A percentile compares a stretch with the other conserved stretches of the same genome.
Conservation (phyloP, 495 filamentous ascomycete genomes). For the Poronia punctata region DNA sequence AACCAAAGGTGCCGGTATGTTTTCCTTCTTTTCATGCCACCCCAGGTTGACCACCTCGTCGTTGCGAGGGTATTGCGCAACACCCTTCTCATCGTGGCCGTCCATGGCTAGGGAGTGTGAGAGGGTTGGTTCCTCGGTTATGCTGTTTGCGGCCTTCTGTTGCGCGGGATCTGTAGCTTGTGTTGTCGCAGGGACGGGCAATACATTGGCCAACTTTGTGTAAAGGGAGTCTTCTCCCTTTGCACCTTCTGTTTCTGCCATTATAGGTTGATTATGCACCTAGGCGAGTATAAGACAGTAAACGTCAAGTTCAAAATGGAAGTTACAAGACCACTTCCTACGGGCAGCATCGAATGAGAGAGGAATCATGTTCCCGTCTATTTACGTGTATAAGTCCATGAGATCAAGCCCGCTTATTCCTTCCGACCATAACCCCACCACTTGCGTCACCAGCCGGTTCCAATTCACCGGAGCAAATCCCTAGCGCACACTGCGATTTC, state of each 20-base stretch:
- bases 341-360: too few relatives aligned
- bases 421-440: too few relatives aligned
- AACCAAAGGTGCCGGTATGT: constrained; percentile 57
- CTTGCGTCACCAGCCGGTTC: too few relatives aligned
- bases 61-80: constrained; percentile 25
- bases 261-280: too few relatives aligned
- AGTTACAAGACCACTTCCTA: too few relatives aligned
- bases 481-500: too few relatives aligned
- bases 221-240: neutral
- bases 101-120: constrained; percentile 31
- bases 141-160: constrained; percentile 19
- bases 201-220: constrained; percentile 17
- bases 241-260: constrained; percentile 3
- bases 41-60: constrained; percentile 57
- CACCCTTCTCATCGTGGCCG: constrained; percentile 27
- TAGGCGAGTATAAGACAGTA: too few relatives aligned
- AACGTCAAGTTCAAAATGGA: too few relatives aligned
- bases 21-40: constrained; percentile 57
- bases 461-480: too few relatives aligned
- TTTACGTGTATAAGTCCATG: too few relatives aligned
- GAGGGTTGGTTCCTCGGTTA: constrained; percentile 27
- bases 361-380: too few relatives aligned
- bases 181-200: constrained; percentile 27
- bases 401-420: too few relatives aligned
- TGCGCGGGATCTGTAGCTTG: constrained; percentile 21